Evolutionary conservation across 2,329 filamentous ascomycete species (phyloP), one percentile per base, ranked within the genome.

Genomic region (Phoma sp.): DNA sequence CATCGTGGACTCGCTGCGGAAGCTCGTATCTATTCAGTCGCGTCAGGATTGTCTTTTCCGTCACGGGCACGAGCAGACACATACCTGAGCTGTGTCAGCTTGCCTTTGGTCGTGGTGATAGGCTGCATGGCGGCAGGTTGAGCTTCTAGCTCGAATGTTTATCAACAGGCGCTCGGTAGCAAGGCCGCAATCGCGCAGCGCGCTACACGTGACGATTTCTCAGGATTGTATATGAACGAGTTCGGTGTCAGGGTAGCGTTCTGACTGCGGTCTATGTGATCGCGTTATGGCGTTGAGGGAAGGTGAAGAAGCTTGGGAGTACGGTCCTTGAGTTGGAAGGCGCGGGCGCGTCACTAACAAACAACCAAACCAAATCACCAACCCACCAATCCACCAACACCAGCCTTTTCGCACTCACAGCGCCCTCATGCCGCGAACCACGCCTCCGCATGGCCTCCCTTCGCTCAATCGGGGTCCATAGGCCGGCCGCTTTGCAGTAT

Each of bases 401-500:
- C 29, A 31, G 9, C 47, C 51, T 45, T 38, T 17, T 25, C 12
- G 38, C 52, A 47, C 36, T 32, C n/a, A 46, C 40, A 55, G 33
- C 47, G 38, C 51, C 66, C 64, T 64, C 67, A 75, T 76, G 73
- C 70, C 67, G 64, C 67, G 48, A 53, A 56, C 52, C 60, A 50
- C 60, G 58, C 55, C 48, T 64, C 60, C 55, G 59, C 56, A 99
- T 99, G 96, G 94, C 94, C 66, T 88, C 90, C 73, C 86, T 97
- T 78, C 90, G 87, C 76, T 97, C 94, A 62, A 85, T 97, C 70
- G 95, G 95, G 75, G 83, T 96, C 71, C 94, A 98, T 80, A 88
- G 90, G 78, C 93, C 96, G 57, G 86, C 90, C 58, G 92, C 89
- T 62, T 82, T 98, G 61, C 86, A 86, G 59, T 92, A 95, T 80